Evolutionary conservation across 176 grass and related monocot species (phyloP).

Genomic region (Hsuehochloa calcarea): DNA sequence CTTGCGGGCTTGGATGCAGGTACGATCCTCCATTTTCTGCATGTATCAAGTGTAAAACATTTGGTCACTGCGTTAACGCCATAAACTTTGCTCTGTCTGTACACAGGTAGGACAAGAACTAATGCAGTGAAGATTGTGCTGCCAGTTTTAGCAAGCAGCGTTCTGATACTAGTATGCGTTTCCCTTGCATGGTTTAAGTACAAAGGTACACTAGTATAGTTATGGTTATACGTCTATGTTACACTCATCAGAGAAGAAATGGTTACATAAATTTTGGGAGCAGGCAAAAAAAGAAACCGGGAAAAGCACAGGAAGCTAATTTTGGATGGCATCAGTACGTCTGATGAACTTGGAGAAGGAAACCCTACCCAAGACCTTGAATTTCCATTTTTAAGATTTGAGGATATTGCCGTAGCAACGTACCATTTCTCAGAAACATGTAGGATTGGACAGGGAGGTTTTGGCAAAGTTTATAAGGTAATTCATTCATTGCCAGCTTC

Average conservation of each 20-base stretch:
- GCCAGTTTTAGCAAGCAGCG: no score
- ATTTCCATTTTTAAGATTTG: slow-evolving; percentile 20
- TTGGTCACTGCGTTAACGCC: no score
- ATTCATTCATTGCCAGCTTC: neutral
- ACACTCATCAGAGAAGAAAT: neutral
- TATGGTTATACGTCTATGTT: neutral
- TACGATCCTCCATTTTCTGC: no score
- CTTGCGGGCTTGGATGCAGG: no score
- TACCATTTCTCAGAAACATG: slow-evolving; percentile 15
- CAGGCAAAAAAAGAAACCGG: neutral
- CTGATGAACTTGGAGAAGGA: neutral
- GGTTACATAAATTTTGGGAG: neutral
- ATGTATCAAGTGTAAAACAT: no score
- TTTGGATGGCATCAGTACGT: neutral
- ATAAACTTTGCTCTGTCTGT: no score
- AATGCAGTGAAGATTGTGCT: no score
- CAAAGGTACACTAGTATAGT: no score
- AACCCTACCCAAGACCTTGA: neutral
- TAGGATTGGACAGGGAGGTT: slow-evolving; percentile 38
- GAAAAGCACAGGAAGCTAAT: neutral
- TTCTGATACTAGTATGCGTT: no score
- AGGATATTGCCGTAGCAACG: slow-evolving; percentile 5
- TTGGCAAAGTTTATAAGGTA: slow-evolving; percentile 52
- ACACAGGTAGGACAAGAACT: no score
- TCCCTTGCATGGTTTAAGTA: no score